These are phyloP conservation scores for Carnegiea gigantea DNA, from an alignment of 179 eudicot species.

Conservation along the genomic window DNA sequence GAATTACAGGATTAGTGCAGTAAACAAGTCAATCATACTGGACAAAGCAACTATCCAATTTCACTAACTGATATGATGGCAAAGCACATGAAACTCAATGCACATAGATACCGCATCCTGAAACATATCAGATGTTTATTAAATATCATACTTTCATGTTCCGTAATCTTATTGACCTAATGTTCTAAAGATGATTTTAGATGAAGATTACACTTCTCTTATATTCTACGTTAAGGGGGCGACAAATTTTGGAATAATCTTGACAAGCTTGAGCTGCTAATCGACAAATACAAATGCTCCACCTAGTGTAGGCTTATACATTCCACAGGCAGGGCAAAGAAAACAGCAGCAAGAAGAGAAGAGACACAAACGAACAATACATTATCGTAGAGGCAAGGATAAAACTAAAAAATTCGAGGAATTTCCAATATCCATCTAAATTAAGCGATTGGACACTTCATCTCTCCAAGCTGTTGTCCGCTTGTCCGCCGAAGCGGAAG, in stretches of 20 bases:
- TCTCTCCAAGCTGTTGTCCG: too few relatives aligned
- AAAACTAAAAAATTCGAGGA: not conserved
- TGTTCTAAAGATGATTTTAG: not conserved
- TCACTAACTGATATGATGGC: not conserved
- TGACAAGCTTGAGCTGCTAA: not conserved
- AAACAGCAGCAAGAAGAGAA: not conserved
- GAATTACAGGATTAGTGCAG: not conserved
- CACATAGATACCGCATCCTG: not conserved
- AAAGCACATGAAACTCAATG: not conserved
- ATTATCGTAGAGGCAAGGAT: not conserved
- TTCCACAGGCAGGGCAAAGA: not conserved
- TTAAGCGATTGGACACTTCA: not conserved
- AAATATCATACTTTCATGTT: not conserved
- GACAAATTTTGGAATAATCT: not conserved
- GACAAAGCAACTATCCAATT: not conserved
- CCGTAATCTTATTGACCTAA: not conserved
- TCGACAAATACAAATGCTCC: not conserved
- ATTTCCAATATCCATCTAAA: not conserved
- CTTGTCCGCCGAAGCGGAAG: not conserved
- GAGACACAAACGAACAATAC: not conserved
- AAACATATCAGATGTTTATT: not conserved
- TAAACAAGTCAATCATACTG: not conserved
- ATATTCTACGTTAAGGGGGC: too few relatives aligned
- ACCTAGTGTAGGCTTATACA: not conserved
- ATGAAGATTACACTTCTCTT: not conserved